Evolutionary conservation across 164 flowering plant species (phyloP).

Genomic region (Stephania yunnanensis): DNA sequence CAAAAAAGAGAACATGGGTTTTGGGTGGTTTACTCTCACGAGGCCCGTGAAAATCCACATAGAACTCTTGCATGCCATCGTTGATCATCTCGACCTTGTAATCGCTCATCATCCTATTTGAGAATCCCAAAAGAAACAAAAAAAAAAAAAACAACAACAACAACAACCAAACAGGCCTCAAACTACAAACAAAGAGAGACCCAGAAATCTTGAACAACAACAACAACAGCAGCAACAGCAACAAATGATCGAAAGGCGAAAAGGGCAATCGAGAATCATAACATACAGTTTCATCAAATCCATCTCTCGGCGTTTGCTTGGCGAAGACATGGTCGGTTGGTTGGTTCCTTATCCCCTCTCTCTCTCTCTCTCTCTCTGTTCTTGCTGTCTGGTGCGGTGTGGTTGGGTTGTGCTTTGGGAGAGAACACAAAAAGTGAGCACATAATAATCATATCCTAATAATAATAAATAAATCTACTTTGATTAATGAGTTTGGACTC

Average conservation of each 20-base stretch:
- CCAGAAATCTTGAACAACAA: neutral
- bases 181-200: slow-evolving; percentile 6
- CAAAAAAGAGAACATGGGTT: slow-evolving; percentile 10
- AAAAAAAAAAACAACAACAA: neutral
- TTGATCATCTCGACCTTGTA: slow-evolving; percentile 83
- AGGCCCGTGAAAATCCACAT: slow-evolving; percentile 88
- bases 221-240: neutral
- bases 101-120: slow-evolving; percentile 31
- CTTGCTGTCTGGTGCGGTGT: neutral
- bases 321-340: slow-evolving; percentile 53
- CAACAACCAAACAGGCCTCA: slow-evolving; percentile 5
- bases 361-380: neutral
- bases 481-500: too few species aligned
- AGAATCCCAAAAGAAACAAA: neutral
- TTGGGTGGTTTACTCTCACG: slow-evolving; percentile 59
- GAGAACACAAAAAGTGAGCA: neutral
- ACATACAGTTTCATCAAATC: slow-evolving; percentile 71
- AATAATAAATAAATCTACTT: too few species aligned
- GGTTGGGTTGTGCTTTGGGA: neutral
- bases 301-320: slow-evolving; percentile 77
- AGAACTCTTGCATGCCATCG: slow-evolving; percentile 92
- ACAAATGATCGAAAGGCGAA: slow-evolving; percentile 2
- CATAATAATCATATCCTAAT: neutral
- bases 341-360: neutral
- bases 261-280: neutral